Percentiles rank a stretch among this genome's conserved stretches.
Evolutionary conservation across 257 asterid genomes (phyloP).

Genomic region (Rubia yunnanensis): DNA sequence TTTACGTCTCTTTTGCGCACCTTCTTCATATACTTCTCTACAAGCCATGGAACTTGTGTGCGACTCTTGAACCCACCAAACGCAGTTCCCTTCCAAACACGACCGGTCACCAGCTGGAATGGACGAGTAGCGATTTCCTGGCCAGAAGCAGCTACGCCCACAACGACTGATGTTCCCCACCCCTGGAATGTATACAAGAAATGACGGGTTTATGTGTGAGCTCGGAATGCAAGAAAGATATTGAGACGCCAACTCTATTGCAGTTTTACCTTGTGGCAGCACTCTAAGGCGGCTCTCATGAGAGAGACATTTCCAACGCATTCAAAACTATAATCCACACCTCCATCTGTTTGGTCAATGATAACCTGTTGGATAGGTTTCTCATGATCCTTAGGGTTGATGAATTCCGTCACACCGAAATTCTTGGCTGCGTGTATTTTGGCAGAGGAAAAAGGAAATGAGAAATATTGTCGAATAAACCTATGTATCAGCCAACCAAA

Average conservation of each 20-base stretch:
- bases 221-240: background rate
- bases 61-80: conserved; percentile 98
- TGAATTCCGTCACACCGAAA: conserved; percentile 87
- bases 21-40: conserved; percentile 83
- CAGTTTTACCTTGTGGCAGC: conserved; percentile 89
- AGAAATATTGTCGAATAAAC: background rate
- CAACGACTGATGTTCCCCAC: conserved; percentile 98
- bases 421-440: conserved; percentile 49
- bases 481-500: background rate
- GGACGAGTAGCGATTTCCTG: conserved; percentile 98
- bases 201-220: conserved; percentile 8
- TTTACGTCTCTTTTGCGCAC: conserved; percentile 22
- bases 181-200: conserved; percentile 41
- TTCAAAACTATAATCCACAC: conserved; percentile 96
- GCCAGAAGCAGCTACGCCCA: conserved; percentile 99
- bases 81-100: conserved; percentile 99
- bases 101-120: conserved; percentile 96
- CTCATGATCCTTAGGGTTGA: conserved; percentile 93
- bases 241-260: background rate
- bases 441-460: conserved; percentile 5
- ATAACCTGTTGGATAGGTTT: conserved; percentile 92
- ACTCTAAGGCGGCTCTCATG: conserved; percentile 95
- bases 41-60: conserved; percentile 96
- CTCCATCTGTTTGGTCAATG: conserved; percentile 89
- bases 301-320: conserved; percentile 90